Base-by-base conservation (phyloP, 495 filamentous ascomycete genomes). In the Neurospora terricola region DNA sequence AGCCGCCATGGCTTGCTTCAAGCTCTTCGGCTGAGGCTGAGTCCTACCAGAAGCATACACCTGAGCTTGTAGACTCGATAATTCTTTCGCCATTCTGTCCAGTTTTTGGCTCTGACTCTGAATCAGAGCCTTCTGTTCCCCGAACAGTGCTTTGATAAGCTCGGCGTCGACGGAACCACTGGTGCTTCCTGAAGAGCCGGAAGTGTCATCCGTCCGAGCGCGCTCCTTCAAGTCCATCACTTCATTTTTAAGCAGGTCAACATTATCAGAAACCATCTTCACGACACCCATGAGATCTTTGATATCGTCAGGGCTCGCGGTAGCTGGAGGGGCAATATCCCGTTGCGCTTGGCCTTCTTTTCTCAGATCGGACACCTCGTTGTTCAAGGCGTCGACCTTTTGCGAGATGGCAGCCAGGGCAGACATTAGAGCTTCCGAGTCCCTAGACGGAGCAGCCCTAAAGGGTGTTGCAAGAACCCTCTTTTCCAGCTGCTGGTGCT, bases 1-100 rank as follows among this genome's bases (percentile, higher is more conserved):
- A 16, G 70, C 70, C 5, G 54, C 69, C 68, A 80, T 72, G 5
- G 77, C 78, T n/a, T 80, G 74, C 37, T 70, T 71, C 1, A 80
- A 39, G 7, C 21, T 78, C 69, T 76, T 62, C 1, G 78, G 75
- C 48, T 68, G 59, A 3, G 69, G 70, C 9, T 42, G 69, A 3
- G 54, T 34, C 27, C 54, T 16, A 4, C 7, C 7, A 68, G 74
- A 39, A 39, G 75, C 18, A n/a, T 34, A 23, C 18, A 72, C 12
- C 70, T 69, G 38, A 43, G 34, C 16, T 30, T 62, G 71, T 39
- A 73, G 69, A 42, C 54, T 38, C 1, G n/a, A 38, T 9, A 76
- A n/a, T 0, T 78, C 66, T 2, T 34, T 30, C n/a, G 30, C 27
- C 38, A 76, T 36, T 11, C 18, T 72, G 34, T 40, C 48, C 16